Conservation (phyloP, 2,329 filamentous ascomycete species). For the Ascomycota sp. region DNA sequence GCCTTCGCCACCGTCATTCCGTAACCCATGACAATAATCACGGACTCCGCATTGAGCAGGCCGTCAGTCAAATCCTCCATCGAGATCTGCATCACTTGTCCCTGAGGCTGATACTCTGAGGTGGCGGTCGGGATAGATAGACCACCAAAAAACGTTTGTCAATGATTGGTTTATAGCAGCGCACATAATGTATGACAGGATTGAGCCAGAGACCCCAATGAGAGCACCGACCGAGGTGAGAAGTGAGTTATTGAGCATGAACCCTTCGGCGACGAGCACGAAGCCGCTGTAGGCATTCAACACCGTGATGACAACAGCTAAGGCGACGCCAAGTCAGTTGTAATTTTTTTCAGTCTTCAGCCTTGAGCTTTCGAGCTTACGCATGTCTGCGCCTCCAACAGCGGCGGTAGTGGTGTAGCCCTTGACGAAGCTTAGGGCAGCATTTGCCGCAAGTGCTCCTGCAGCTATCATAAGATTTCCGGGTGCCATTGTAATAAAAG, state of each 20-base stretch:
- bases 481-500: conserved; percentile 64
- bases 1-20: conserved; percentile 91
- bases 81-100: conserved; percentile 55
- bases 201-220: conserved; percentile 75
- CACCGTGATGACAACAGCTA: conserved; percentile 68
- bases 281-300: conserved; percentile 84
- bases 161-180: conserved; percentile 81
- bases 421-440: conserved; percentile 61
- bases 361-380: no score
- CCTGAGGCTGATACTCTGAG: conserved; percentile 54
- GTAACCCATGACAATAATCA: conserved; percentile 81
- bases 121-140: conserved; percentile 32
- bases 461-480: conserved; percentile 63
- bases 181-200: conserved; percentile 73
- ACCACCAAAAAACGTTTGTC: conserved; percentile 76
- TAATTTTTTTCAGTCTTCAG: no score
- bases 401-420: conserved; percentile 75
- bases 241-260: conserved; percentile 78
- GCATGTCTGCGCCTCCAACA: conserved; percentile 89
- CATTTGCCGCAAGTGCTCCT: conserved; percentile 55
- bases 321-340: neutral
- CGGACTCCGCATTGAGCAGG: conserved; percentile 55
- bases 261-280: conserved; percentile 71
- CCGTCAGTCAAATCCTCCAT: conserved; percentile 66
- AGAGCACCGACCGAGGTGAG: conserved; percentile 70